Conservation (phyloP, 2,329 filamentous ascomycete genomes). For the Calonectria ilicicola region DNA sequence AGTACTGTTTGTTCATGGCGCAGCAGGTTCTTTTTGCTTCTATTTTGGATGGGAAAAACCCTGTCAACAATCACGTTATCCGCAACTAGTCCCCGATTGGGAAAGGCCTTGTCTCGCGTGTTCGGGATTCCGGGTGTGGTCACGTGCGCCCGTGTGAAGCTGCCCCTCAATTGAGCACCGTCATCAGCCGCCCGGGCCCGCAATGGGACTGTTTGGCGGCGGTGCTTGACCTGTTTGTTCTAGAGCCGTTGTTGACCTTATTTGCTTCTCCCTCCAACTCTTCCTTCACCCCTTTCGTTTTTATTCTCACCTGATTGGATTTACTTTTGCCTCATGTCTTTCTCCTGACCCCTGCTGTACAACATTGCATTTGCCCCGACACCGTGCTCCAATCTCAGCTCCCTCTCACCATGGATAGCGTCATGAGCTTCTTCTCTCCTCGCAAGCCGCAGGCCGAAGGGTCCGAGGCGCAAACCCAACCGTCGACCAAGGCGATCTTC, state of each 20-base stretch:
- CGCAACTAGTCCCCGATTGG: not conserved
- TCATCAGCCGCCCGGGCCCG: not conserved
- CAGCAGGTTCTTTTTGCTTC: not conserved
- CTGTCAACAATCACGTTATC: not conserved
- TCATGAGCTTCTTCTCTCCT: slow-evolving; percentile 36
- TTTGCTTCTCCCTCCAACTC: not conserved
- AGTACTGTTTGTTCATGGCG: too few species aligned
- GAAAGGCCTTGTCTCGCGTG: too few species aligned
- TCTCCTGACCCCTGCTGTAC: not conserved
- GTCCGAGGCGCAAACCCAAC: slow-evolving; percentile 16
- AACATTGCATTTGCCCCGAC: not conserved
- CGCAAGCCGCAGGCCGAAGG: slow-evolving; percentile 30
- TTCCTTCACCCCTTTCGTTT: not conserved
- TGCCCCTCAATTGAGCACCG: not conserved
- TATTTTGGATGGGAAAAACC: not conserved
- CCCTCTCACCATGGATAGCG: slow-evolving; percentile 21
- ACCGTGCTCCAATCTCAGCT: not conserved
- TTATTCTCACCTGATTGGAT: not conserved
- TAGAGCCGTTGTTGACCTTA: not conserved
- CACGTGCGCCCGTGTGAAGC: slow-evolving; percentile 69
- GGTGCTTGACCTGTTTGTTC: not conserved
- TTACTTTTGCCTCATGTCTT: not conserved
- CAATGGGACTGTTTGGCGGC: slow-evolving; percentile 3
- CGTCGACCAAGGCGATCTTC: slow-evolving; percentile 7
- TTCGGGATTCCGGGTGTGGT: slow-evolving; percentile 67